Base-by-base conservation (phyloP, 108 stramenopile genomes). In the Nitzschia sp. region DNA sequence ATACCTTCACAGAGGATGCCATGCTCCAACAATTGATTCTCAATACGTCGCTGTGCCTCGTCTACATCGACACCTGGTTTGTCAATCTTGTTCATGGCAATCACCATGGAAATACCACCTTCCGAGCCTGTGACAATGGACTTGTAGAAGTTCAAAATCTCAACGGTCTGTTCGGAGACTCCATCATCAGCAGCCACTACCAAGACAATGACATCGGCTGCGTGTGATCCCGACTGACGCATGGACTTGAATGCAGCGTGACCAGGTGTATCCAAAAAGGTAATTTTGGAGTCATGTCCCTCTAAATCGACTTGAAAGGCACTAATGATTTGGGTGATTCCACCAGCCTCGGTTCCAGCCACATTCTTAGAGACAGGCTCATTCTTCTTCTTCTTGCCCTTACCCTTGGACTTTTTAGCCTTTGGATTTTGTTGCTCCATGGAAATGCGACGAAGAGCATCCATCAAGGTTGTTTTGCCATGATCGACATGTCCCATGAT, bases 181-280 rank as follows among this genome's bases (percentile, higher is more conserved):
- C 98, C 98, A 70, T 99, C 98, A 65, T 96, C 96, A 8, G 94
- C 96, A 8, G 97, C 97, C 6, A 99, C 81, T 0, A 99, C 98
- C 34, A 99, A 78, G 8, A 97, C 88, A 38, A 96, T 96, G 5
- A 97, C 83, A 79, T 99, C 98, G 17, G 97, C 96, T 20, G 90
- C 94, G 67, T 82, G 81, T 9, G 95, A 89, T 44, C 97, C 97
- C 0, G 94, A 90, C 51, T 87, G 80, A 8, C 98, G 78, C 98
- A 98, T 98, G 42, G 83, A 75, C 41, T 77, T 75, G 74, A 98
- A 98, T 3, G 97, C 96, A 7, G 94, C 95, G 73, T 98, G 98
- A 9, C 97, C 98, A 0, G 97, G 98, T 9, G 98, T 99, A 76
- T 99, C 98, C 43, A 99, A 71, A 73, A 99, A 97, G 7, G 97